Evolutionary conservation across 495 filamentous ascomycete species (phyloP), one percentile per base, ranked within the genome.

Genomic region (Margaritispora aquatica): DNA sequence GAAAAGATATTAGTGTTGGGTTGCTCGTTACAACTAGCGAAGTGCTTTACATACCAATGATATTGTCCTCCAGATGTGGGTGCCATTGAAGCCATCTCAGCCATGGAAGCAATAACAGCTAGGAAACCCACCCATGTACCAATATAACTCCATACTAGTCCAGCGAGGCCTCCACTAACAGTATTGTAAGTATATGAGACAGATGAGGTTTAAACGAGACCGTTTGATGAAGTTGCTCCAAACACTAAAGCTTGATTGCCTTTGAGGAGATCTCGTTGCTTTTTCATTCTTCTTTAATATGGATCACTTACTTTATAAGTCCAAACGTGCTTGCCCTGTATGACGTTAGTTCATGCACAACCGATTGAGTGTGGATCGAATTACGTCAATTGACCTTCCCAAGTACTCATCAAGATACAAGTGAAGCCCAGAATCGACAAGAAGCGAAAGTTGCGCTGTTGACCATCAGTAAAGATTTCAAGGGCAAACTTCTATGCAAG

Each of bases 11-110:
- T n/a, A n/a, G n/a, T n/a, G n/a, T n/a, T n/a, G n/a, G n/a, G n/a
- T n/a, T n/a, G 17, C 17, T 5, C 17, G 1, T 49, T 49, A 3
- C 23, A 49, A 20, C 19, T 7, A 49, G 2, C 4, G 2, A 46
- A 74, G 72, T 34, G 29, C 13, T 34, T 13, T 5, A 5, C 29
- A 34, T 34, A 34, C 75, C 76, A 79, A 55, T 79, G 76, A 46
- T 77, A 79, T 60, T 79, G 74, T 1, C 74, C 75, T 26, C 74
- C 77, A 2, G 71, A 56, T 26, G 55, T 57, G 15, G 55, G 55
- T 8, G 55, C 55, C 66, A 74, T 74, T 2, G 70, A 72, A 13
- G 70, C 57, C 70, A 74, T 64, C 44, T 67, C 64, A 17, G 64
- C 62, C 13, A 76, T 38, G 1, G 65, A 66, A 0, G 67, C 41